Conservation (phyloP, 805 yeast genomes). For the Suhomyces canberraensis region DNA sequence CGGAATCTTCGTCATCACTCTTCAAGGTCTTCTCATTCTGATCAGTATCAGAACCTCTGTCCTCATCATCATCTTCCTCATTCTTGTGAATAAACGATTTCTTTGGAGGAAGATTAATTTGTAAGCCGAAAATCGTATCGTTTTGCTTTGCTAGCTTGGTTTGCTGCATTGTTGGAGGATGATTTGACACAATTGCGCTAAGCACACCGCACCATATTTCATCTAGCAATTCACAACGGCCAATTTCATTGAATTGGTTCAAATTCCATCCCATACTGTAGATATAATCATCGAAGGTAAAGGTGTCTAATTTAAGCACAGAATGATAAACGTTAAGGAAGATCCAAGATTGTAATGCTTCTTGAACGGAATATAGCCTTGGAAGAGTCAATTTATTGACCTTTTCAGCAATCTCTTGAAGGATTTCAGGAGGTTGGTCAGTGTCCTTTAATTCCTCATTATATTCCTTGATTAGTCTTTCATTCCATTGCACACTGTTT, state of each 20-base stretch:
- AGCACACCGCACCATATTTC: conserved; percentile 69
- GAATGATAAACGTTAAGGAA: conserved; percentile 69
- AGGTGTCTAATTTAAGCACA: conserved; percentile 63
- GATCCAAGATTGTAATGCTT: conserved; percentile 68
- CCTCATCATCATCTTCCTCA: conserved; percentile 20
- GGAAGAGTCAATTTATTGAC: conserved; percentile 9
- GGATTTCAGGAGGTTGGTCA: not conserved
- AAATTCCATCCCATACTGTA: conserved; percentile 50
- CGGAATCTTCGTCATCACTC: conserved; percentile 24
- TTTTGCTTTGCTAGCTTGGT: conserved; percentile 34
- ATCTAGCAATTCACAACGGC: conserved; percentile 52
- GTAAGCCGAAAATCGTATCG: conserved; percentile 30
- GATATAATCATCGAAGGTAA: conserved; percentile 76
- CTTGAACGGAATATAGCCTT: conserved; percentile 25
- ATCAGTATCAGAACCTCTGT: conserved; percentile 14
- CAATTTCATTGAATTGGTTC: conserved; percentile 35
- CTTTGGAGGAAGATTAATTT: conserved; percentile 30
- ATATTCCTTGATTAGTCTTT: conserved; percentile 11
- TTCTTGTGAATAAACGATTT: conserved; percentile 19
- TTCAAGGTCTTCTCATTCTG: conserved; percentile 15
- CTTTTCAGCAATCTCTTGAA: conserved; percentile 2
- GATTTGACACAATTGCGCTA: conserved; percentile 49
- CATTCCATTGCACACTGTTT: conserved; percentile 22
- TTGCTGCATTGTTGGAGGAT: conserved; percentile 23
- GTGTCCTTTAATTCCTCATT: conserved; percentile 5